phyloP scores from a whole-genome alignment of 345 rosid species.

The Streptanthus diversifolius region DNA sequence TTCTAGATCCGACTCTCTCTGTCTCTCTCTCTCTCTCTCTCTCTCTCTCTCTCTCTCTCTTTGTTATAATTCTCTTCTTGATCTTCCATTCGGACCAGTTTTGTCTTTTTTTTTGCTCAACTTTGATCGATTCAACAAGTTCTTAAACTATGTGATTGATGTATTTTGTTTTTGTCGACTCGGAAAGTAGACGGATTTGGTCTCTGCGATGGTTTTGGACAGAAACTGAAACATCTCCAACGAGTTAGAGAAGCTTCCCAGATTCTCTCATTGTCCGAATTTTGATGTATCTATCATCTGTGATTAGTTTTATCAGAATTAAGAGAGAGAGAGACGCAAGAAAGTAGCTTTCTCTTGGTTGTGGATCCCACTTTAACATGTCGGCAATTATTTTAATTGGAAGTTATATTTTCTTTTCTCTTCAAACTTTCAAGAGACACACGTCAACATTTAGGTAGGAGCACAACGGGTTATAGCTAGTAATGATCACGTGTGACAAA shows the following conservation, averaged over 20 bases:
- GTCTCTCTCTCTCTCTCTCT: slow-evolving; percentile 4
- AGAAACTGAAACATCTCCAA: neutral
- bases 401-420: neutral
- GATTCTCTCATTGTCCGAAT: neutral
- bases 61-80: neutral
- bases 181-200: neutral
- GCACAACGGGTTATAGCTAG: neutral
- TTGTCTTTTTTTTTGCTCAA: neutral
- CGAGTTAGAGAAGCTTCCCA: neutral
- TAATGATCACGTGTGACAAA: neutral
- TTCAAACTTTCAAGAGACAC: slow-evolving; percentile 17
- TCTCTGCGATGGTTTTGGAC: neutral
- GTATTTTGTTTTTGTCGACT: neutral
- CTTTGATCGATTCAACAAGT: neutral
- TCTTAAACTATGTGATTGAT: neutral
- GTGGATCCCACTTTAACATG: slow-evolving; percentile 15
- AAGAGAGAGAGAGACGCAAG: neutral
- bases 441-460: slow-evolving; percentile 17
- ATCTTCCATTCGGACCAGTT: neutral
- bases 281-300: neutral
- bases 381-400: neutral
- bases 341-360: slow-evolving; percentile 1
- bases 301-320: neutral
- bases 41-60: neutral
- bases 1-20: neutral